Conservation (phyloP, 441 rosid species). For the Iberis amara region DNA sequence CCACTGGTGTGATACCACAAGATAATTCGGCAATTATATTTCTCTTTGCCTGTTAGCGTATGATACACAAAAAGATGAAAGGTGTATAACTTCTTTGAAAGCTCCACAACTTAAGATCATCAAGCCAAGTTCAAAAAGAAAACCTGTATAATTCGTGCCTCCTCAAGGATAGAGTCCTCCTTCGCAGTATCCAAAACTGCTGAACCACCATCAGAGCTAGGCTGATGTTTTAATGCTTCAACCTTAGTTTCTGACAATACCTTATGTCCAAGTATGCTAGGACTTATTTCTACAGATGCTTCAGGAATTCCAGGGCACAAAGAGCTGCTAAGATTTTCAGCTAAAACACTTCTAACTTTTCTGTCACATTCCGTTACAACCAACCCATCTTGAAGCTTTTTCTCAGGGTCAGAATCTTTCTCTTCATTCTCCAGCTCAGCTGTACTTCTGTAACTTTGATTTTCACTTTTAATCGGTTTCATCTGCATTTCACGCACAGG, state of each 20-base stretch:
- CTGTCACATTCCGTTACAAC: slow-evolving; percentile 31
- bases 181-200: slow-evolving; percentile 45
- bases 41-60: slow-evolving; percentile 62
- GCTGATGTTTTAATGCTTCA: slow-evolving; percentile 36
- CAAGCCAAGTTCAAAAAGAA: slow-evolving; percentile 27
- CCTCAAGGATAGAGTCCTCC: slow-evolving; percentile 78
- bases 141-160: slow-evolving; percentile 83
- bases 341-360: slow-evolving; percentile 30
- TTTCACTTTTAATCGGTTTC: slow-evolving; percentile 31
- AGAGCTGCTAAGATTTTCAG: slow-evolving; percentile 31
- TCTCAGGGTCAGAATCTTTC: slow-evolving; percentile 36
- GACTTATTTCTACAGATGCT: slow-evolving; percentile 34
- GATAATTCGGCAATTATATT: slow-evolving; percentile 77
- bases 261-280: slow-evolving; percentile 32
- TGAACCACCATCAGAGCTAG: slow-evolving; percentile 33
- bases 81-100: slow-evolving; percentile 14
- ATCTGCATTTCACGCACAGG: slow-evolving; percentile 30
- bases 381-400: slow-evolving; percentile 36
- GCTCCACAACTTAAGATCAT: slow-evolving; percentile 18
- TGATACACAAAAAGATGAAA: slow-evolving; percentile 24
- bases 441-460: slow-evolving; percentile 40
- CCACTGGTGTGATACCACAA: slow-evolving; percentile 40
- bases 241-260: slow-evolving; percentile 30
- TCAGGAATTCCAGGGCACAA: slow-evolving; percentile 31
- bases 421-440: slow-evolving; percentile 40